Evolutionary conservation across 306 rosid species (phyloP), one percentile per base, ranked within the genome.

Genomic region (Cucurbita maxima): DNA sequence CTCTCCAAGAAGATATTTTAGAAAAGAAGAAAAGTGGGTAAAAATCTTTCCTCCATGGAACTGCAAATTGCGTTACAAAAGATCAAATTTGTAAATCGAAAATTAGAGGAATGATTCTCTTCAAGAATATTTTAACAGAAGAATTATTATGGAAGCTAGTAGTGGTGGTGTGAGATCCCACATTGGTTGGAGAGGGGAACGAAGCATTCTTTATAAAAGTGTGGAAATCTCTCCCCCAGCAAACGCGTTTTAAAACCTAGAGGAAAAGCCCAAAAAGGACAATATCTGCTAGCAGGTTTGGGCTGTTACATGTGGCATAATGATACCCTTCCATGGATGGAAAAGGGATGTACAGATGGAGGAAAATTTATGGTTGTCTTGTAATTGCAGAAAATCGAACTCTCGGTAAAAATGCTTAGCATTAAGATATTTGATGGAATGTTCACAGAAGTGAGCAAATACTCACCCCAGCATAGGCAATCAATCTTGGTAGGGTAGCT

Each of bases 391-490:
- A 67, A 67, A 71, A 51, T 52, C 18, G 10, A 53, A 0, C 47
- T 3, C 40, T 37, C 12, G 15, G 10, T 6, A 44, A 36, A 71
- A 4, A 9, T 50, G 47, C 19, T 68, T 68, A 20, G 41, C 73
- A 66, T 19, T 20, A 10, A 50, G 10, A 71, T 30, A 4, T n/a
- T 71, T 53, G 47, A 71, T 18, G 14, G 3, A 37, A 37, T 34
- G 75, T 36, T 53, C 41, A 58, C 13, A 13, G 8, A 51, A 70
- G 59, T 19, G 34, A 25, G 41, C 74, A 40, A 76, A 79, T 76
- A 76, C 87, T 84, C 79, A 89, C 99, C 79, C 97, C 96, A 0
- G 92, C 89, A 81, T 91, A 94, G 16, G 97, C 97, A 64, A 76
- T 75, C 30, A 75, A 43, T 84, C 79, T 87, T 2, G 97, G 97